Conservation (phyloP, 139 green algal species). For the Chlorella sp. region DNA sequence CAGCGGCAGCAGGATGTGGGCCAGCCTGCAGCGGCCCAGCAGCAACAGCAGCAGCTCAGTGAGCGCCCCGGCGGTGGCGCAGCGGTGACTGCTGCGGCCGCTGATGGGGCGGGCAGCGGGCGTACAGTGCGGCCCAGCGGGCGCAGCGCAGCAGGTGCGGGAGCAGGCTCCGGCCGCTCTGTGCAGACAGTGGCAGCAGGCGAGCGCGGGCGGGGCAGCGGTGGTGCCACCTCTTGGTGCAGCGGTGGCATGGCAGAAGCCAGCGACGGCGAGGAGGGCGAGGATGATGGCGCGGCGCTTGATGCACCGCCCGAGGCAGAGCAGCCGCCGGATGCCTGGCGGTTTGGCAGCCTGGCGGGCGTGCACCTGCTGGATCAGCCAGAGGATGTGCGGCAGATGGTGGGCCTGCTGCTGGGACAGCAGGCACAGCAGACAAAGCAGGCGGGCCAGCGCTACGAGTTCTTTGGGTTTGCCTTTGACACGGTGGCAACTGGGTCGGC, state of each 20-base stretch:
- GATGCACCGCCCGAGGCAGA: constrained; percentile 21
- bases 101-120: background rate
- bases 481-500: background rate
- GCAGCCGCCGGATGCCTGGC: constrained; percentile 30
- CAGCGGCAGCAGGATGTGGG: background rate
- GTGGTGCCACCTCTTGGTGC: background rate
- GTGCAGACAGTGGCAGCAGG: background rate
- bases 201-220: background rate
- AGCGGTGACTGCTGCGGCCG: constrained; percentile 7
- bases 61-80: too few species aligned
- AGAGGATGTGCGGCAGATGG: constrained; percentile 29
- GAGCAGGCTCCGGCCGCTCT: background rate
- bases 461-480: constrained; percentile 38
- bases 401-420: constrained; percentile 10
- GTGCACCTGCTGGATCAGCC: constrained; percentile 1
- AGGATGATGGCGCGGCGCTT: background rate
- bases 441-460: background rate
- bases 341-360: background rate
- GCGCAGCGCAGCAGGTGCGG: background rate
- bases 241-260: background rate
- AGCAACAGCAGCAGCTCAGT: background rate
- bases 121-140: background rate
- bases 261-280: background rate
- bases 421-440: background rate
- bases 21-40: constrained; percentile 17